Evolutionary conservation across 2,329 filamentous ascomycete genomes (phyloP), one percentile per base, ranked within the genome.

Genomic region (Botryotinia globosa): DNA sequence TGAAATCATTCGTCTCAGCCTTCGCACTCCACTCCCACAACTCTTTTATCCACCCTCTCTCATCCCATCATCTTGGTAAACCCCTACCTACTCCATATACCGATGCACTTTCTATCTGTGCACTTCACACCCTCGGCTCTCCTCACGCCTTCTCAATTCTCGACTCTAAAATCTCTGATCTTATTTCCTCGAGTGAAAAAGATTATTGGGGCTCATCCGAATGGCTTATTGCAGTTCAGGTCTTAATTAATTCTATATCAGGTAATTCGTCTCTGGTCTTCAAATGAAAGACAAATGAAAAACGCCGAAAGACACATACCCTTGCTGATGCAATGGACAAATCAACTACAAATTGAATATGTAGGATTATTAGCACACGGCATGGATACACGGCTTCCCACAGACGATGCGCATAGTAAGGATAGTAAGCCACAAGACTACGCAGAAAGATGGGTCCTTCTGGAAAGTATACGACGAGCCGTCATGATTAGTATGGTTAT

Each of bases 381-480:
- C 18, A 45, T 58, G 20, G n/a, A 29, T 7, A n/a, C 12, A 29
- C 20, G 20, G 7, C 10, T 32, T 20, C 14, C 18, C 3, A 25
- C 22, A 51, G 44, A 20, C 20, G 7, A 7, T 0, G 3, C 6
- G 3, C 14, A n/a, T 18, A 5, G 22, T n/a, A 37, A 20, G 5
- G 45, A 29, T 37, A 39, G 67, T 7, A 59, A 64, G n/a, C 45
- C 61, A 12, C 37, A 64, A 4, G 69, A 73, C 34, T 44, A 32
- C 12, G 32, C 63, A 20, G 37, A 54, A 22, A 37, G 32, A 22
- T 82, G 81, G 81, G 73, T 82, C 10, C 58, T 82, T n/a, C 71
- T 77, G 14, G 81, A 82, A 73, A 80, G 79, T 59, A 77, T 80
- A 34, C 75, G 81, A 29, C 78, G 81, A 2, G 78, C 79, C 1